Percentiles rank a stretch among this genome's conserved stretches.
These are phyloP conservation scores for Carex sylvatica DNA, from an alignment of 202 grass and related monocot species.

Conservation along the genomic window DNA sequence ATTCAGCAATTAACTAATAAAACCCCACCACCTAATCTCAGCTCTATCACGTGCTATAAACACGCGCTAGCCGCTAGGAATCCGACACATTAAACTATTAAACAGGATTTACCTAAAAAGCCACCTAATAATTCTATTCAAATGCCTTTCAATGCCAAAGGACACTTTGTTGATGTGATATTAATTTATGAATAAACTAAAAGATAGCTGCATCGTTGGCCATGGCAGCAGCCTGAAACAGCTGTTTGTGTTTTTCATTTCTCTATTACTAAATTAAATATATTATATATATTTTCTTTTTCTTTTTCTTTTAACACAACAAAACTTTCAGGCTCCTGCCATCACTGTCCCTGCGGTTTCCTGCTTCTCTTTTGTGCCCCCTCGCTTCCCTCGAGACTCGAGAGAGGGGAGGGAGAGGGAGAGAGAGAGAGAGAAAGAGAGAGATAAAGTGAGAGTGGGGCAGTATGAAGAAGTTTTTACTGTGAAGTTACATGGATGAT, in stretches of 20 bases:
- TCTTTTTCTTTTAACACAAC: neutral
- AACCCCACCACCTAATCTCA: conserved; percentile 10
- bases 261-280: neutral
- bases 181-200: neutral
- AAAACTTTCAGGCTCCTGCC: neutral
- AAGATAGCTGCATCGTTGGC: neutral
- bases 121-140: conserved; percentile 11
- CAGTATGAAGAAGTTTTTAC: conserved; percentile 23
- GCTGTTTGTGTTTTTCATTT: neutral
- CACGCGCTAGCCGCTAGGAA: neutral
- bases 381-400: neutral
- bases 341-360: neutral
- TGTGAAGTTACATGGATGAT: conserved; percentile 17
- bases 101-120: conserved; percentile 8
- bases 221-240: neutral
- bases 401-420: neutral
- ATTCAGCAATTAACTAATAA: neutral
- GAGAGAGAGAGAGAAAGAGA: neutral
- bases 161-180: conserved; percentile 2
- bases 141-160: neutral
- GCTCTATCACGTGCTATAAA: conserved; percentile 18
- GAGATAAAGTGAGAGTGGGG: neutral
- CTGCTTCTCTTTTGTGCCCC: conserved; percentile 13
- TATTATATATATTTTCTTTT: neutral
- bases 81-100: neutral